Evolutionary conservation across 371 early-diverging fungal species (phyloP).

Genomic region (Mucor irregularis): DNA sequence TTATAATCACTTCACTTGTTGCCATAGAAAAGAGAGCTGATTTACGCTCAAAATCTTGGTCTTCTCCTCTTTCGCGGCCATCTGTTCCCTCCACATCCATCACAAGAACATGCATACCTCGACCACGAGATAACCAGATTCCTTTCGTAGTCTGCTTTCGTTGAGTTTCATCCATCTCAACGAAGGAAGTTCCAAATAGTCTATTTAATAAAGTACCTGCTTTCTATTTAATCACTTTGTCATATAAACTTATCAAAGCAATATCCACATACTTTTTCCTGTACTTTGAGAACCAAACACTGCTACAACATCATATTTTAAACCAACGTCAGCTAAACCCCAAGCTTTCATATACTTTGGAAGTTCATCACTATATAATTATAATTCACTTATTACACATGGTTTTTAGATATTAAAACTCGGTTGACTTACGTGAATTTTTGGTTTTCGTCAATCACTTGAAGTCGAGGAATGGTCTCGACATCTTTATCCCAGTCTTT

Average conservation of each 20-base stretch:
- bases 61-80: constrained; percentile 97
- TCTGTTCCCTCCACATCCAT: constrained; percentile 99
- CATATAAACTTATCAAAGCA: no score
- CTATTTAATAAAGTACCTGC: constrained; percentile 93
- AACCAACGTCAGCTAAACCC: constrained; percentile 84
- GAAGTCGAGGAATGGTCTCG: constrained; percentile 61
- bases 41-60: constrained; percentile 98
- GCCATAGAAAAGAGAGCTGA: constrained; percentile 96
- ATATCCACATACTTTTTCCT: constrained; percentile 82
- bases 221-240: no score
- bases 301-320: constrained; percentile 94
- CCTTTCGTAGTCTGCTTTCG: constrained; percentile 95
- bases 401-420: neutral
- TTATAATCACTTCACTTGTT: constrained; percentile 91
- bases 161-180: constrained; percentile 86
- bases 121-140: constrained; percentile 92
- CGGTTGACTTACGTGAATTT: constrained; percentile 84
- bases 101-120: constrained; percentile 81
- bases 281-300: constrained; percentile 98
- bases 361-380: constrained; percentile 58
- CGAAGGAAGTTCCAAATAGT: constrained; percentile 91
- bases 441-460: constrained; percentile 82
- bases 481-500: constrained; percentile 36
- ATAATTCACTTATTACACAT: neutral
- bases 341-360: constrained; percentile 78